Conservation (phyloP, 768 basidiomycete genomes). For the Amanita rubescens region DNA sequence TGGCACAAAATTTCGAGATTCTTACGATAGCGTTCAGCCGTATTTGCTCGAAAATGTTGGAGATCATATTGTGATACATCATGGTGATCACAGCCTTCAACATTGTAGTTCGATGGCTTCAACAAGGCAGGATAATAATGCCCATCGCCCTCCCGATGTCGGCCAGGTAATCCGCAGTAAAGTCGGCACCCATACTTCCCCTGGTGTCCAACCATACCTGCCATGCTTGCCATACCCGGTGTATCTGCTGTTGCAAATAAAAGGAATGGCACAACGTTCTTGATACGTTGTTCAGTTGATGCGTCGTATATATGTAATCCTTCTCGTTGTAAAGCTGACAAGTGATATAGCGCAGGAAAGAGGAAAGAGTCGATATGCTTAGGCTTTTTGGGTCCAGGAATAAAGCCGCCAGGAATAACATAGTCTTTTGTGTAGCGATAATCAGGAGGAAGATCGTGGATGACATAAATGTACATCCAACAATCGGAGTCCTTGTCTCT, state of each 20-base stretch:
- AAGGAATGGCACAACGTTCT: too few species aligned
- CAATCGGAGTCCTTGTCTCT: conserved; percentile 31
- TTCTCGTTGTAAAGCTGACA: neutral
- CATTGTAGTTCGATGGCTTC: conserved; percentile 18
- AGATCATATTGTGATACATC: neutral
- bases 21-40: neutral
- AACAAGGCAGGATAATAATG: conserved; percentile 26
- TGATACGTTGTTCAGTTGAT: too few species aligned
- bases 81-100: neutral
- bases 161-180: conserved; percentile 22
- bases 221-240: conserved; percentile 20
- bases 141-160: conserved; percentile 11
- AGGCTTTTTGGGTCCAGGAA: conserved; percentile 26
- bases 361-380: conserved; percentile 20
- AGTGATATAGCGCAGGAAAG: conserved; percentile 10
- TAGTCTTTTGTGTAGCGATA: conserved; percentile 17
- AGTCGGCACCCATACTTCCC: conserved; percentile 28
- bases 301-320: neutral
- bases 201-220: conserved; percentile 25
- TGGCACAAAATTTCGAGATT: conserved; percentile 12
- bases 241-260: conserved; percentile 27
- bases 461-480: conserved; percentile 36
- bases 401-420: conserved; percentile 19
- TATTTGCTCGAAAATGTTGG: neutral
- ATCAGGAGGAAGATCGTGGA: conserved; percentile 22